Base-by-base conservation (phyloP, 805 yeast genomes). In the Myxozyma kluyveri region DNA sequence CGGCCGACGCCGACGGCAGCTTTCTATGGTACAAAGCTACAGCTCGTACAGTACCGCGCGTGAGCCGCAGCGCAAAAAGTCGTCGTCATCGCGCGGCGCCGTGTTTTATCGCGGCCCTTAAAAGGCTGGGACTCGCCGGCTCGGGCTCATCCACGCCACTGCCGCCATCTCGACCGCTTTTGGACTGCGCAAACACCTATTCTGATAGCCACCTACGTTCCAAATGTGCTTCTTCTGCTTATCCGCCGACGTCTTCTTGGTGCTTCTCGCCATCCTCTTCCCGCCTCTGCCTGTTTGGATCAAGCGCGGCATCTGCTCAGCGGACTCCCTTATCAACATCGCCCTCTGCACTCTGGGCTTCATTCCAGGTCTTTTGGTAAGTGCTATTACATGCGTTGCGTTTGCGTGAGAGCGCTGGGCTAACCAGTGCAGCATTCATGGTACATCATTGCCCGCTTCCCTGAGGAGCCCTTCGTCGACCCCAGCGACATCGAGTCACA, bases 231-330 rank as follows among this genome's bases (percentile, higher is more conserved):
- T 55, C 42, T 51, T 55, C 49, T 55, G 50, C 49, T 49, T 32
- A 42, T 41, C 56, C 17, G 59, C 56, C 24, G 95, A 86, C 65
- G 81, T 86, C 67, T 66, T 85, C 17, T 74, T 87, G 41, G 85
- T 83, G 17, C 70, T 87, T 7, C 61, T 87, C 44, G 86, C 93
- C 1, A 76, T 86, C 44, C 66, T 87, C 61, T 75, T 84, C 62
- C 95, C 95, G 0, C 95, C 95, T 0, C 65, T 87, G 47, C 88
- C 95, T 1, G 95, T 87, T 18, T 75, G 81, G 62, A 70, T 86
- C 57, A 84, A 85, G 65, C 74, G 84, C 49, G 95, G 95, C 2
- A 52, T 84, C 47, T 82, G 84, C 56, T 81, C 90, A 1, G 80
- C 82, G 5, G 95, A 87, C 64, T 73, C 75, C 19, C 67, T 81